These are phyloP conservation scores for Aegle marmelos DNA, from an alignment of 345 rosid genomes.

Conservation along the genomic window DNA sequence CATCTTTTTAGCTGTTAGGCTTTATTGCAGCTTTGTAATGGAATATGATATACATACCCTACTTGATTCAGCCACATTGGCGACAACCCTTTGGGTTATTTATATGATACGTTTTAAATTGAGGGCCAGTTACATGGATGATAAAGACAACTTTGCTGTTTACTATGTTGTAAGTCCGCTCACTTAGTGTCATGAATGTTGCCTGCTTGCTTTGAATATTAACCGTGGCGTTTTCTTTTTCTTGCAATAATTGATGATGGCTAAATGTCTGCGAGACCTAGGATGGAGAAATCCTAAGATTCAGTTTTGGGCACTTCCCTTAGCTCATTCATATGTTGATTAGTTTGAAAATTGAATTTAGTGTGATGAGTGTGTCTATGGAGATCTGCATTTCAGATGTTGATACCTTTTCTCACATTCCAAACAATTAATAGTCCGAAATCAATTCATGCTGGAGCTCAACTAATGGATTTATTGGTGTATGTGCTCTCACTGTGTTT, in stretches of 20 bases:
- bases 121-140: slow-evolving; percentile 78
- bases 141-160: slow-evolving; percentile 79
- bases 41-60: slow-evolving; percentile 86
- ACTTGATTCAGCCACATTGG: slow-evolving; percentile 77
- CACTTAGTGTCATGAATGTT: background rate
- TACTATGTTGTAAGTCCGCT: slow-evolving; percentile 64
- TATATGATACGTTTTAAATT: slow-evolving; percentile 87
- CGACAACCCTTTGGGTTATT: slow-evolving; percentile 80
- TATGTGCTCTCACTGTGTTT: background rate
- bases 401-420: background rate
- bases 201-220: background rate
- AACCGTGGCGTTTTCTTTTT: background rate
- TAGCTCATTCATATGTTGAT: background rate
- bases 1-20: slow-evolving; percentile 70
- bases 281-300: background rate
- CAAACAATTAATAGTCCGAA: background rate
- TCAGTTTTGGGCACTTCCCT: background rate
- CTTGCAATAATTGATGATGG: background rate
- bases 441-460: background rate
- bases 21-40: slow-evolving; percentile 93
- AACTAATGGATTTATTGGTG: too few species aligned
- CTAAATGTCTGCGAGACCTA: background rate
- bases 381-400: background rate
- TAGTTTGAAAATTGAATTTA: background rate
- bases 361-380: background rate